A percentile compares a stretch with the other conserved stretches of the same genome.
Evolutionary conservation across 2,329 filamentous ascomycete genomes (phyloP).

Genomic region (Diaporthe sp.): DNA sequence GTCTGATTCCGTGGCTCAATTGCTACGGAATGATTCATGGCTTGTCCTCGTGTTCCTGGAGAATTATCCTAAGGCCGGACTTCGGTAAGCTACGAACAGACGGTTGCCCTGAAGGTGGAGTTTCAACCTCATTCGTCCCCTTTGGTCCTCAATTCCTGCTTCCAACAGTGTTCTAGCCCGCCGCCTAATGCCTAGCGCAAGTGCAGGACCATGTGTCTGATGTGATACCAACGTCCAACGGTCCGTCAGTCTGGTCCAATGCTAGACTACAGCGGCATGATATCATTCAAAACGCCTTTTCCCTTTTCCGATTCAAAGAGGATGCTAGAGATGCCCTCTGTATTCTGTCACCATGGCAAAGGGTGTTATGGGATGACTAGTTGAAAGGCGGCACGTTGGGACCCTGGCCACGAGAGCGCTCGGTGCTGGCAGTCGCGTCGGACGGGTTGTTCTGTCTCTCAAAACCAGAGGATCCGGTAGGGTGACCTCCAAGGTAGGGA

Average conservation of each 20-base stretch:
- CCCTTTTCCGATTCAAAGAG: background rate
- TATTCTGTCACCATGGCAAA: background rate
- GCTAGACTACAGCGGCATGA: background rate
- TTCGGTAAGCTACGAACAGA: background rate
- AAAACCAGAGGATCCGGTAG: background rate
- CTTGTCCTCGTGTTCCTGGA: background rate
- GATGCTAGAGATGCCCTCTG: too few species aligned
- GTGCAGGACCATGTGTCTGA: background rate
- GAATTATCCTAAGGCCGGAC: background rate
- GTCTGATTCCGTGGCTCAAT: background rate
- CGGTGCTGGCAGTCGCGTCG: background rate
- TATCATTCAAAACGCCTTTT: background rate
- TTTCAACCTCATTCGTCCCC: background rate
- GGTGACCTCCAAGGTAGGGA: background rate
- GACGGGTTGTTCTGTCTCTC: background rate
- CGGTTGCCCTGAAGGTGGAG: background rate
- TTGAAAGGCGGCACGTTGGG: background rate
- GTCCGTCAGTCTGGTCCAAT: background rate
- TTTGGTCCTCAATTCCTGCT: background rate
- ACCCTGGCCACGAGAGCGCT: background rate
- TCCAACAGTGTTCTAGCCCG: background rate
- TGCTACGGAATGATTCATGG: background rate
- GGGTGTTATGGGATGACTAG: background rate
- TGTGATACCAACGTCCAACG: background rate
- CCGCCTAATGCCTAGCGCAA: background rate